Evolutionary conservation across 352 stramenopile genomes (phyloP), one percentile per base, ranked within the genome.

Genomic region (Globisporangium takayamanum): DNA sequence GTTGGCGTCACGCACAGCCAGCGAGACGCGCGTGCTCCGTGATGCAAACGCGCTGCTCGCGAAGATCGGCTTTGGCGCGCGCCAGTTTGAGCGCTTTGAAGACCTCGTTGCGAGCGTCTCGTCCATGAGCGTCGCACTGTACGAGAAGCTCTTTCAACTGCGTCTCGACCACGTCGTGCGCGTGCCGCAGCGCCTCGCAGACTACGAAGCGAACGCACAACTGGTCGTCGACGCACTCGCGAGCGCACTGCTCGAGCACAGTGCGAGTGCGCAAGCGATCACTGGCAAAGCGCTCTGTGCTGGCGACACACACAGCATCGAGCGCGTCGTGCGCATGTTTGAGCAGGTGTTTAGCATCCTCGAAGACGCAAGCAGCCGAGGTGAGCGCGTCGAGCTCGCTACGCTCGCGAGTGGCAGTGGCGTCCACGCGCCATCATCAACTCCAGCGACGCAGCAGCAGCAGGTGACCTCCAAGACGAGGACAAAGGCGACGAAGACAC

Each of bases 91-190:
- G 42, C 72, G 64, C 28, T 76, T 78, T 15, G 76, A 81, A 11
- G 87, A 96, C 48, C 71, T 97, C 10, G 78, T 92, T 20, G 88
- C 88, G 55, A 94, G 78, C 50, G 84, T 92, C 7, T 95, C 86
- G 49, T 95, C 81, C 52, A 97, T 97, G 88, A 92, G 92, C 62
- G 88, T 97, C 57, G 88, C 89, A 33, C 74, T 97, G 1, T 96
- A 95, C 66, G 89, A 96, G 68, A 88, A 87, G 63, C 73, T 97
- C 50, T 97, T 97, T 62, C 80, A 94, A 60, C 83, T 96, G 53
- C 75, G 85, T 5, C 67, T 95, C 28, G 78, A 84, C 5, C 67
- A 70, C 46, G 71, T 95, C 44, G 70, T 89, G 42, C 82, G 84
- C 26, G 76, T 86, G 51, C 87, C 87, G 5, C 47, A 59, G 4